Base-by-base conservation (phyloP, 345 rosid genomes). In the Eucalyptus sp. region DNA sequence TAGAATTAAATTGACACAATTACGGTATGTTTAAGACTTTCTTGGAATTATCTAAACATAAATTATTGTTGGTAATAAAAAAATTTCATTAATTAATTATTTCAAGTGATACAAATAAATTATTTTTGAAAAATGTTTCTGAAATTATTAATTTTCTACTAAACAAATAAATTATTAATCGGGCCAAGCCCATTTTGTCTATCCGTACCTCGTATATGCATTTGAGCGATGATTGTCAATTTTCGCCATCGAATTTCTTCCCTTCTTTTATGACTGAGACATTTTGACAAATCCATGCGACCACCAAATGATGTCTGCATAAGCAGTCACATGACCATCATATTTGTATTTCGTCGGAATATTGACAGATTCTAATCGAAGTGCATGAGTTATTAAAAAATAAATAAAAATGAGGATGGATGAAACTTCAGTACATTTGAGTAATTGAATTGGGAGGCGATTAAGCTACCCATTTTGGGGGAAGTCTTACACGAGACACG, bases 31-130 rank as follows among this genome's bases (percentile, higher is more conserved):
- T 52, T 18, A 52, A 52, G 14, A 0, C 0, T 7, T 18, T 18
- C 3, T 52, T 52, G 4, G 5, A 52, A 52, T 52, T 18, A 52
- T 52, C 2, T 18, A 52, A 52, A 52, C 20, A 52, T 18, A 56
- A 56, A 56, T 56, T 56, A 2, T 66, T 66, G 0, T 31, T 0
- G 0, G 8, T n/a, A 13, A 64, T 64, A 7, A 29, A 64, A 64
- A 13, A n/a, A 4, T 64, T 64, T 29, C 3, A 29, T 66, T 4
- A 4, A 66, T 7, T 66, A 68, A 33, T 33, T 68, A 68, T 2
- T 68, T 68, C 11, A 4, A 68, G 12, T 29, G 31, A 60, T 12
- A 27, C 6, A 4, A 16, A 8, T 2, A 13, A 68, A 66, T 16
- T 8, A 31, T 16, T 14, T 64, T n/a, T 8, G 2, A 4, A 15